Conservation (phyloP, 768 basidiomycete species). For the Tulasnella calospora region DNA sequence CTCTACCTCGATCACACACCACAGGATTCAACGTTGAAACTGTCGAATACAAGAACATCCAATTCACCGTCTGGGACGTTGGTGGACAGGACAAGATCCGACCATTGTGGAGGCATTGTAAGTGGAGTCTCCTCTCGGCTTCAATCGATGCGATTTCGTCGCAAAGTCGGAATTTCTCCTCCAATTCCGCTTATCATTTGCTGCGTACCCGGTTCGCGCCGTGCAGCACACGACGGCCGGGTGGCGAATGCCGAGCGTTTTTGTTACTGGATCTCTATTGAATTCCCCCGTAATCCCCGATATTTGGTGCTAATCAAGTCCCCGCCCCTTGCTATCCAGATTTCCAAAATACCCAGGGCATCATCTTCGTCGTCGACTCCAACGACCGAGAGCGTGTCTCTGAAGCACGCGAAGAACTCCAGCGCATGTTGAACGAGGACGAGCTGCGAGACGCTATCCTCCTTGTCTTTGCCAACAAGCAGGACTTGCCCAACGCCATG, state of each 20-base stretch:
- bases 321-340: constrained; percentile 47
- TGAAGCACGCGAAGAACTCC: constrained; percentile 97
- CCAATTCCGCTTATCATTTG: background rate
- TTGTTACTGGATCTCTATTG: constrained; percentile 26
- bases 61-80: constrained; percentile 99
- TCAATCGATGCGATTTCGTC: background rate
- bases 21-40: constrained; percentile 99
- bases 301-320: background rate
- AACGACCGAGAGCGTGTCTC: constrained; percentile 98
- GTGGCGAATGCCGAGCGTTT: background rate
- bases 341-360: constrained; percentile 99
- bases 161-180: background rate
- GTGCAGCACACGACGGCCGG: background rate
- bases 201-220: background rate
- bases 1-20: background rate
- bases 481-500: constrained; percentile 99
- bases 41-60: constrained; percentile 99
- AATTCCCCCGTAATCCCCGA: constrained; percentile 24
- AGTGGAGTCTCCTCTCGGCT: constrained; percentile 38
- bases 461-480: constrained; percentile 99
- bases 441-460: constrained; percentile 98
- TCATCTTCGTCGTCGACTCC: constrained; percentile 99
- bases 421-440: constrained; percentile 99
- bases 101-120: constrained; percentile 99
- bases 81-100: constrained; percentile 99